These are phyloP conservation scores for Trichoderma atrobrunneum DNA, from an alignment of 2,329 filamentous ascomycete species.

Conservation along the genomic window DNA sequence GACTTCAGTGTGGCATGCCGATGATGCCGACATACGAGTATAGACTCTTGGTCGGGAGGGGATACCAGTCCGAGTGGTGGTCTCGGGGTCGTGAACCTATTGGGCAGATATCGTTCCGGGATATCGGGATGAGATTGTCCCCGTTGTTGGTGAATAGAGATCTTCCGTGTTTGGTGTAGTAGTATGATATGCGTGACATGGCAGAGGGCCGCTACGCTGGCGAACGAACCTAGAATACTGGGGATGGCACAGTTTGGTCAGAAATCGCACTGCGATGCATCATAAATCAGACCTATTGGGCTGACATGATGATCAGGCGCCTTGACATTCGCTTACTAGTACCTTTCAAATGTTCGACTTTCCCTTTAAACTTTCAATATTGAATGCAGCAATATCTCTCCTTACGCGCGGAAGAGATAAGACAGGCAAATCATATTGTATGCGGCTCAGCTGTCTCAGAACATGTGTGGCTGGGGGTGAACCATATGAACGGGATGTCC, in stretches of 20 bases:
- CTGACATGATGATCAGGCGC: background rate
- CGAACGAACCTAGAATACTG: slow-evolving; percentile 10
- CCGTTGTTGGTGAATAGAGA: background rate
- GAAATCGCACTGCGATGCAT: slow-evolving; percentile 6
- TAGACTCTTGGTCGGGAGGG: background rate
- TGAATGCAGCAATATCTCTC: background rate
- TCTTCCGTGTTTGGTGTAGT: background rate
- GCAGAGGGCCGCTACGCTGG: background rate
- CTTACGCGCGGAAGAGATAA: background rate
- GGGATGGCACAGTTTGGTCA: background rate
- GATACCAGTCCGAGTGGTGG: background rate
- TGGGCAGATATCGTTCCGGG: background rate
- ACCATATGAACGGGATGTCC: background rate
- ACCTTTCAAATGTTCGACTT: background rate
- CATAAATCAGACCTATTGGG: background rate
- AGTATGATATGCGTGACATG: background rate
- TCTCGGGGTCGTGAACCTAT: background rate
- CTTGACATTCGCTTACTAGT: background rate
- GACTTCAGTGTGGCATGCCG: background rate
- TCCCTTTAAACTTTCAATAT: background rate
- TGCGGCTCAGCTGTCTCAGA: background rate
- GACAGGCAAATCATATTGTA: background rate
- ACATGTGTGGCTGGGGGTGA: background rate
- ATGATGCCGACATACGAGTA: background rate
- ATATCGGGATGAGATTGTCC: background rate